Evolutionary conservation across 176 grass and related monocot genomes (phyloP), one percentile per base, ranked within the genome.

Genomic region (Bonia amplexicaulis): DNA sequence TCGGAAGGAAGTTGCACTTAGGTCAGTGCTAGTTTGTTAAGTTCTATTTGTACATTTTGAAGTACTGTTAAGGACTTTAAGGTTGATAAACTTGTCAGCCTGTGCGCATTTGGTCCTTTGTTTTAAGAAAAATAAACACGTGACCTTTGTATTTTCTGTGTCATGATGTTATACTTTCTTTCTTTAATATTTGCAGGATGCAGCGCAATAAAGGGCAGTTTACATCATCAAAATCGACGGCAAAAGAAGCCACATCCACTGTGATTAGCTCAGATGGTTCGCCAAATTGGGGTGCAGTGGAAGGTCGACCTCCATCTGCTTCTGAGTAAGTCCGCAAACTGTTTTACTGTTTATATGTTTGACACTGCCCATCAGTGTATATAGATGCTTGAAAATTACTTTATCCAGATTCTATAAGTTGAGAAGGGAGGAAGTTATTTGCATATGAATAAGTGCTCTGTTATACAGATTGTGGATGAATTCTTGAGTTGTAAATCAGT

Each of bases 201-300:
- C 89, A 99, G 57, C 93, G 96, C 44, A 95, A 99, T 81, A 90
- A 88, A 79, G 96, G 93, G 31, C 93, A 99, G 76, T 99, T 99
- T 59, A 99, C 96, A 75, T 94, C 93, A 26, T 90, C 96, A 80
- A 97, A 97, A 90, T 88, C 87, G 23, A 99, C 94, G 71, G 77
- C 52, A 75, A 91, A 99, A 59, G 93, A 92, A 78, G 69, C 80
- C 53, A 33, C 80, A 71, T 61, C 87, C 0, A 20, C 40, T 23
- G 41, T 64, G 85, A 55, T 52, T 31, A 73, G 35, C 87, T 71
- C 83, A 78, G 93, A 99, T 71, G 89, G 87, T 51, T 89, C 85
- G 5, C 83, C 80, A 8, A 85, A 87, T 76, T 99, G 93, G 93
- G 93, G 86, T 45, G 80, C 84, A 55, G 71, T 96, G 29, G 96